Evolutionary conservation across 148 eudicot genomes (phyloP).

Genomic region (Silene uniflora): DNA sequence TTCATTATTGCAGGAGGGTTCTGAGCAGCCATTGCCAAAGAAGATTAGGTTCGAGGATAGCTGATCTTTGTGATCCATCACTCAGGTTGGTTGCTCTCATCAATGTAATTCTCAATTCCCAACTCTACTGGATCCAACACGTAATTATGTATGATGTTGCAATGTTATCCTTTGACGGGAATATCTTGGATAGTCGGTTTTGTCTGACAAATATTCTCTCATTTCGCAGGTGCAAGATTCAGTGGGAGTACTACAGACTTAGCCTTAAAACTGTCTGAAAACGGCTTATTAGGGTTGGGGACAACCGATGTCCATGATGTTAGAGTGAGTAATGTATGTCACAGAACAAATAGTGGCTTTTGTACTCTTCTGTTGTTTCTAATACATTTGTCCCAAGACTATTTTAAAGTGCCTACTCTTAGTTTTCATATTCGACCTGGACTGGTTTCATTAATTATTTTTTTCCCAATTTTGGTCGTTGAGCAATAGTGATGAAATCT

Average conservation of each 20-base stretch:
- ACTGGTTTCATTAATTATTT: too few relatives aligned
- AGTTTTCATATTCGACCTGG: too few relatives aligned
- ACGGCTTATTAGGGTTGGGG: neutral
- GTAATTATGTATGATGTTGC: neutral
- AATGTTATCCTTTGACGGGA: neutral
- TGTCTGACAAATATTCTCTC: neutral
- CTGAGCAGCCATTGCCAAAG: slow-evolving; percentile 31
- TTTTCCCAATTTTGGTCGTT: too few relatives aligned
- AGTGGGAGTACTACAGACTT: neutral
- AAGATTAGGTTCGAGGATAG: slow-evolving; percentile 34
- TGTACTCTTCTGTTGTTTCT: neutral
- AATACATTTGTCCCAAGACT: too few relatives aligned
- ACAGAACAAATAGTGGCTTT: neutral
- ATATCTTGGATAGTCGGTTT: neutral
- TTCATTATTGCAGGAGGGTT: slow-evolving; percentile 33
- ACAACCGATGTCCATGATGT: neutral
- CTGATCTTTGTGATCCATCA: slow-evolving; percentile 1
- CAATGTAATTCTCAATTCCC: neutral
- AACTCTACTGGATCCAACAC: neutral
- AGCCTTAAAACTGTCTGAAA: neutral
- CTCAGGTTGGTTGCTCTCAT: neutral
- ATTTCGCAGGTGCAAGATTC: neutral
- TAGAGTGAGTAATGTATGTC: neutral
- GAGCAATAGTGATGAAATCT: too few relatives aligned
- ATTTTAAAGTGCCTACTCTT: too few relatives aligned